These are phyloP conservation scores for Rhytidiadelphus loreus DNA, from an alignment of 225 moss, liverwort and hornwort species.

Conservation along the genomic window DNA sequence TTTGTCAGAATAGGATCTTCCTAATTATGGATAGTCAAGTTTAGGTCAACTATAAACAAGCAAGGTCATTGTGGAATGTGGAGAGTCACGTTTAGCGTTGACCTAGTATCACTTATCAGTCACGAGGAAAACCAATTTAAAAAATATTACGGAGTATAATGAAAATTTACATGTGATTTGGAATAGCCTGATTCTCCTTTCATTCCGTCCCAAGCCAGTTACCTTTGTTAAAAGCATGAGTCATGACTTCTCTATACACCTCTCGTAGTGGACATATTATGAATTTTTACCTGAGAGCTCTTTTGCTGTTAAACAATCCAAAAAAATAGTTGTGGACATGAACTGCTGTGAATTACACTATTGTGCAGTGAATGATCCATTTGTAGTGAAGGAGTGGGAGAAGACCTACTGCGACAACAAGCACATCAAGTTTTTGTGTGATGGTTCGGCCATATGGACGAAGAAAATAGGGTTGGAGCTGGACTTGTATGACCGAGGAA, in stretches of 20 bases:
- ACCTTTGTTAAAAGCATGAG: neutral
- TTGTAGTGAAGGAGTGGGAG: slow-evolving; percentile 77
- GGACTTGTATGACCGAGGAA: slow-evolving; percentile 66
- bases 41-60: neutral
- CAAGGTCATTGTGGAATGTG: neutral
- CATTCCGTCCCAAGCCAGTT: neutral
- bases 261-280: too few species aligned
- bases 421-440: slow-evolving; percentile 51
- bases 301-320: neutral
- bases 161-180: neutral
- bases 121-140: neutral
- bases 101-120: too few species aligned
- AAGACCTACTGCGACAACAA: slow-evolving; percentile 47
- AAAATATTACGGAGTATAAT: accelerated
- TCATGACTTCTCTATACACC: neutral
- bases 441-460: slow-evolving; percentile 68
- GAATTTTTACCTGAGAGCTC: neutral
- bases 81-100: neutral
- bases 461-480: slow-evolving; percentile 78
- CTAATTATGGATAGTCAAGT: too few species aligned
- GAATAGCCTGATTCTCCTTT: too few species aligned
- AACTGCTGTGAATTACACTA: neutral
- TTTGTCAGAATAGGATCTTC: neutral
- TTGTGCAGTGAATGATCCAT: slow-evolving; percentile 69
- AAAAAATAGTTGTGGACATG: neutral